These are phyloP conservation scores for Ilyonectria mors-panacis DNA, from an alignment of 2,329 filamentous ascomycete genomes.

Conservation along the genomic window DNA sequence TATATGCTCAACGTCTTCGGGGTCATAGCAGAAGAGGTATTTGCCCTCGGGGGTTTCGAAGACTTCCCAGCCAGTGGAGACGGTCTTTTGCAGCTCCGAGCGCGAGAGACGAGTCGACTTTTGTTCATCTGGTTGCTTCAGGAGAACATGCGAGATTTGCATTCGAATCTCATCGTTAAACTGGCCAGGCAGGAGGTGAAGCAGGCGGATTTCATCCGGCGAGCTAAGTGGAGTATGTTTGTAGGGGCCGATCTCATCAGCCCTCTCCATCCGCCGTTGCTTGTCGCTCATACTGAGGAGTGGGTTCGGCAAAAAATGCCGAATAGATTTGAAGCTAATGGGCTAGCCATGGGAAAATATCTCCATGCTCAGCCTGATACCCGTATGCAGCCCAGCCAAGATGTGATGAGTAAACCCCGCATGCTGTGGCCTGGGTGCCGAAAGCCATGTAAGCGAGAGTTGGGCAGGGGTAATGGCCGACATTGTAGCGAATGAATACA, in stretches of 20 bases:
- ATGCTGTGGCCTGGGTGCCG: neutral
- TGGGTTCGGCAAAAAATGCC: neutral
- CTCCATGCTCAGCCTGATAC: neutral
- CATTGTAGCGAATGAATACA: neutral
- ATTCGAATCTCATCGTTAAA: conserved; percentile 5
- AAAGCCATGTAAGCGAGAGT: neutral
- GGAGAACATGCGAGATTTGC: neutral
- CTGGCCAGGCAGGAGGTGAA: conserved; percentile 2
- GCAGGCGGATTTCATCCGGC: conserved; percentile 2
- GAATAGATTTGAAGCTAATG: too few relatives aligned
- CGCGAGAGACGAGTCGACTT: conserved; percentile 2
- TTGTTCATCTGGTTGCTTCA: neutral
- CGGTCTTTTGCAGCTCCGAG: conserved; percentile 6
- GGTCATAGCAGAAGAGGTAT: conserved; percentile 19
- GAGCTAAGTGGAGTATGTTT: conserved; percentile 2
- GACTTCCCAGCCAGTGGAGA: conserved; percentile 10
- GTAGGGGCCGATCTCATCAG: conserved; percentile 2
- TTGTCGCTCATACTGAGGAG: neutral
- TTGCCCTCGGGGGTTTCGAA: conserved; percentile 6
- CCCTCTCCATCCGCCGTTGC: neutral
- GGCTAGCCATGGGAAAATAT: neutral
- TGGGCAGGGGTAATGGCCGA: neutral
- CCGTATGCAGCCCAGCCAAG: neutral
- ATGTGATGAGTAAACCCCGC: neutral
- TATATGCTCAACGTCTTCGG: neutral